These are phyloP conservation scores for Ensete ventricosum DNA, from an alignment of 176 grass and related monocot genomes.

Conservation along the genomic window DNA sequence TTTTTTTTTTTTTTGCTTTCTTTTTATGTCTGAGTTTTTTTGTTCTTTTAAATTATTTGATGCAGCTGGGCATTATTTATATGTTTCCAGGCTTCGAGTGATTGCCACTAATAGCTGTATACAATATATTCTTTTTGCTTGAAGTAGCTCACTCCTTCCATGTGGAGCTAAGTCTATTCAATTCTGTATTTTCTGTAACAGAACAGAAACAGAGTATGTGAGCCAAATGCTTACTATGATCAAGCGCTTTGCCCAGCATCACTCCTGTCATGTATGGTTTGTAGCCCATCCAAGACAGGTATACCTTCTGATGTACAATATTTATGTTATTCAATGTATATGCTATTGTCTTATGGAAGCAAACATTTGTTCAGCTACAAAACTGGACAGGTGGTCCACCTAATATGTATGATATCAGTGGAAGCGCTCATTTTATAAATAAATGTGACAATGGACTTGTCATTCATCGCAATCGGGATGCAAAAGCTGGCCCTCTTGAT, in stretches of 20 bases:
- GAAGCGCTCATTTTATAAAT: constrained; percentile 98
- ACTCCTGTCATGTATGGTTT: constrained; percentile 99
- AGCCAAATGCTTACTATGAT: constrained; percentile 92
- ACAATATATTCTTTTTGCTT: not conserved
- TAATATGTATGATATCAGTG: constrained; percentile 95
- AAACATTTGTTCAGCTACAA: constrained; percentile 48
- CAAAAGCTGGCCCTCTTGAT: constrained; percentile 66
- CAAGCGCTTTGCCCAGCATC: constrained; percentile 95
- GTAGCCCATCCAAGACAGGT: constrained; percentile 99
- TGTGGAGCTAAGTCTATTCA: not conserved
- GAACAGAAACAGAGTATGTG: constrained; percentile 94
- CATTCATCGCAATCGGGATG: constrained; percentile 77
- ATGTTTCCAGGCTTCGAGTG: not conserved
- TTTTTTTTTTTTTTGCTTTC: not conserved
- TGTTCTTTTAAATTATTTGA: not conserved
- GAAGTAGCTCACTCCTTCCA: not conserved
- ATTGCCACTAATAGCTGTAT: no score
- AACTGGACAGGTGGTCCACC: constrained; percentile 76
- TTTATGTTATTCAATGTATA: not conserved
- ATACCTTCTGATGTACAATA: not conserved
- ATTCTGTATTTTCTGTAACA: constrained; percentile 26
- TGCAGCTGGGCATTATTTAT: not conserved
- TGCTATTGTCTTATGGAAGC: not conserved
- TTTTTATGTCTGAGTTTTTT: no score
- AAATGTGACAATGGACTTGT: constrained; percentile 99